Evolutionary conservation across 495 filamentous ascomycete genomes (phyloP).

Genomic region (Xylaria castorea): DNA sequence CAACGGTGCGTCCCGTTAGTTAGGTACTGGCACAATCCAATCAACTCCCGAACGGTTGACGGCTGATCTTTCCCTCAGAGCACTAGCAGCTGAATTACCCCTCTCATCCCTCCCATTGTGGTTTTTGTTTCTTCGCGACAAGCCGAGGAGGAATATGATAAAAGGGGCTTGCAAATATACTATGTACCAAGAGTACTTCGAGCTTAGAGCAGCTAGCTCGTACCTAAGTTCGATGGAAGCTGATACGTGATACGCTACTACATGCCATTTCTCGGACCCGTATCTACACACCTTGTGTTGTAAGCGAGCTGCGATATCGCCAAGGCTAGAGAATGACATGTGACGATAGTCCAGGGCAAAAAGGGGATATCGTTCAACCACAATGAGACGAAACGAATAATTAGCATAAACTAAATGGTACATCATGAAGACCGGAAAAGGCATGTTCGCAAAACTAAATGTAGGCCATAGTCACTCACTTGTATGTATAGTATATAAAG

Average conservation of each 20-base stretch:
- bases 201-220: neutral
- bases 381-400: neutral
- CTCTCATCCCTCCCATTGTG: neutral
- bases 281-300: neutral
- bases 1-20: conserved; percentile 14
- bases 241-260: conserved; percentile 6
- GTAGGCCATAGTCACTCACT: neutral
- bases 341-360: neutral
- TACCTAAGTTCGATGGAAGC: neutral
- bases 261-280: neutral
- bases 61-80: neutral
- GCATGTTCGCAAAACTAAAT: neutral
- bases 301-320: neutral
- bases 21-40: neutral
- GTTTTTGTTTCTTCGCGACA: neutral
- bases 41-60: neutral
- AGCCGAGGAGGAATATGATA: neutral
- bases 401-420: neutral
- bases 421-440: neutral
- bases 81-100: conserved; percentile 7
- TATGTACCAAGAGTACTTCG: neutral
- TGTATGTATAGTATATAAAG: too few relatives aligned
- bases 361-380: neutral
- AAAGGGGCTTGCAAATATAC: neutral
- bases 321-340: neutral